phyloP scores from a whole-genome alignment of 495 filamentous ascomycete genomes.

The Collariella sp. region DNA sequence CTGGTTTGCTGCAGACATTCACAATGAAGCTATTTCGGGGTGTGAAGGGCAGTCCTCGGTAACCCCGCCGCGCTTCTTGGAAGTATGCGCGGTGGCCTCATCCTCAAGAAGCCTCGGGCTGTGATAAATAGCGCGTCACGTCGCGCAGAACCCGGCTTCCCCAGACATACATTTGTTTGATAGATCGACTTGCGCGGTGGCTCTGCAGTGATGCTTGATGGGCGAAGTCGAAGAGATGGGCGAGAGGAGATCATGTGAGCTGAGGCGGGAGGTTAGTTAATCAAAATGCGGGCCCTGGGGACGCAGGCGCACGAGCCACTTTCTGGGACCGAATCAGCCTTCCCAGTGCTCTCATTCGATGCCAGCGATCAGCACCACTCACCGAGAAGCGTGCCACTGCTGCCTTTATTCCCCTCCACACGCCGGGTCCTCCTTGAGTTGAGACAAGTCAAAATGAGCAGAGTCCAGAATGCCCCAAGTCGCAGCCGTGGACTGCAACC shows the following conservation, averaged over 20 bases:
- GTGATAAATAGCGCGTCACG: conserved; percentile 4
- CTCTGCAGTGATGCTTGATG: conserved; percentile 2
- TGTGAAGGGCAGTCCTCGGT: neutral
- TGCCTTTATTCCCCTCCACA: neutral
- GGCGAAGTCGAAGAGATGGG: conserved; percentile 19
- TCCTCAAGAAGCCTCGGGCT: no score
- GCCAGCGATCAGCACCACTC: conserved; percentile 6
- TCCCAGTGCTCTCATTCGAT: neutral
- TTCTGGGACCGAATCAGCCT: conserved; percentile 1
- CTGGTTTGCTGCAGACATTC: no score
- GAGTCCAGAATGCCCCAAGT: neutral
- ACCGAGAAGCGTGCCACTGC: neutral
- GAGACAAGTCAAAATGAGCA: neutral
- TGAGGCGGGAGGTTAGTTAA: conserved; percentile 17
- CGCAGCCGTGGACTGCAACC: no score
- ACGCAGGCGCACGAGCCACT: conserved; percentile 19
- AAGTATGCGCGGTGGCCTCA: no score
- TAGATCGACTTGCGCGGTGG: conserved; percentile 1
- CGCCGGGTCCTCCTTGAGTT: neutral
- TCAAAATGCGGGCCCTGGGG: conserved; percentile 15
- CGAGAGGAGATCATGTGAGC: conserved; percentile 30
- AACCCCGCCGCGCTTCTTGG: no score
- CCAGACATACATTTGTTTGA: conserved; percentile 19
- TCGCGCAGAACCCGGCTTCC: neutral
- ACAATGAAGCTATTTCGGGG: neutral